A percentile compares a stretch with the other conserved stretches of the same genome.
These are phyloP conservation scores for Fusarium vanettenii DNA, from an alignment of 2,329 filamentous ascomycete genomes.

Conservation along the genomic window DNA sequence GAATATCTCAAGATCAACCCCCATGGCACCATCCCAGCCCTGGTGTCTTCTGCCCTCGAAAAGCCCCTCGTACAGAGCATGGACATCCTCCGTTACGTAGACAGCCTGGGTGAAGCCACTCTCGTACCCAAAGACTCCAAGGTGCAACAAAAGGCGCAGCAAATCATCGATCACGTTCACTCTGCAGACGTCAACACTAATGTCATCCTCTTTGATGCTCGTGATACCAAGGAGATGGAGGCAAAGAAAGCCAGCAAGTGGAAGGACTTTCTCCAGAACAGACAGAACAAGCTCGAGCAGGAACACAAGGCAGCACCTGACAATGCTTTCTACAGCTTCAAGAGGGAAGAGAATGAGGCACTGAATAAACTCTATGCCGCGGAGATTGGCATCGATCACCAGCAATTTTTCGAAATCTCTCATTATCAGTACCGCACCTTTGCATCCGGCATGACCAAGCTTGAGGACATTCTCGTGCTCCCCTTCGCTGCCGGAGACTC, in stretches of 20 bases:
- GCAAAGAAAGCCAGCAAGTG: conserved; percentile 1
- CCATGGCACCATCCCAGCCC: conserved; percentile 30
- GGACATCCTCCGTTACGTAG: conserved; percentile 27
- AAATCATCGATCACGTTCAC: conserved; percentile 31
- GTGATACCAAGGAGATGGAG: conserved; percentile 17
- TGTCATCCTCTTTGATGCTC: conserved; percentile 22
- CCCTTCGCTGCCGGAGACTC: conserved; percentile 30
- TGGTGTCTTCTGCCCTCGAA: conserved; percentile 19
- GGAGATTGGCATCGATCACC: not conserved
- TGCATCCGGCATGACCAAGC: conserved; percentile 20
- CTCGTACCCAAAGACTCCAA: conserved; percentile 14
- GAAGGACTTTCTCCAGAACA: conserved; percentile 12
- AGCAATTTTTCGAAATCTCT: conserved; percentile 16
- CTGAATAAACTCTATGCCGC: conserved; percentile 14
- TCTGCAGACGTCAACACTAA: conserved; percentile 21
- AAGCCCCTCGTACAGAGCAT: conserved; percentile 22
- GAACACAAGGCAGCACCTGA: conserved; percentile 16
- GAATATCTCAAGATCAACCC: conserved; percentile 33
- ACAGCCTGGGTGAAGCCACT: not conserved
- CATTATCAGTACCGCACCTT: conserved; percentile 5
- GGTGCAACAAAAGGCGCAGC: conserved; percentile 5
- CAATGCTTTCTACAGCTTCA: conserved; percentile 34
- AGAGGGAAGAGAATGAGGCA: conserved; percentile 21
- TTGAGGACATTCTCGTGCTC: conserved; percentile 26
- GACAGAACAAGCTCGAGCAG: conserved; percentile 23